A percentile compares a stretch with the other conserved stretches of the same genome.
Evolutionary conservation across 2,329 filamentous ascomycete species (phyloP).

Genomic region (Neurospora crassa): DNA sequence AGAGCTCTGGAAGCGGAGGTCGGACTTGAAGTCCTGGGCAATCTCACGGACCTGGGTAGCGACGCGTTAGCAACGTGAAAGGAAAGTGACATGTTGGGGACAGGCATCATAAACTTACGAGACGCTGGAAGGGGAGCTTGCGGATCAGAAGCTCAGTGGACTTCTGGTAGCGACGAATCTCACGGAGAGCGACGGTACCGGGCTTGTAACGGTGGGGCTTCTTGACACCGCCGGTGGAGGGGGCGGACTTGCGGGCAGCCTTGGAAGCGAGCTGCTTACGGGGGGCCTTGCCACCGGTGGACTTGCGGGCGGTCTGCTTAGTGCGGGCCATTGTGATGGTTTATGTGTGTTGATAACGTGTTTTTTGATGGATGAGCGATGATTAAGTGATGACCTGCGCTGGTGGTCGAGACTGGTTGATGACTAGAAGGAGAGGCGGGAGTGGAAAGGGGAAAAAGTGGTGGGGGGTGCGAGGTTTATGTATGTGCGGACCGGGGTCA

Average conservation of each 20-base stretch:
- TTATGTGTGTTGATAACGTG: conserved; percentile 17
- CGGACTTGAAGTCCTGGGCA: conserved; percentile 89
- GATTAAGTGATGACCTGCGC: conserved; percentile 22
- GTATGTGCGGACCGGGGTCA: conserved; percentile 22
- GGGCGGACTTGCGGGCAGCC: conserved; percentile 96
- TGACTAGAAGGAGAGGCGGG: conserved; percentile 20
- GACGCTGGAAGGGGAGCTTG: conserved; percentile 95
- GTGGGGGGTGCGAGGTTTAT: conserved; percentile 36
- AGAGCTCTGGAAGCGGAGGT: conserved; percentile 95
- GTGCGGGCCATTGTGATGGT: conserved; percentile 50
- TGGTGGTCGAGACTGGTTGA: conserved; percentile 22
- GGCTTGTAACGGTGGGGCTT: conserved; percentile 88
- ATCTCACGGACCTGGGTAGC: conserved; percentile 70
- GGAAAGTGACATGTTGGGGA: conserved; percentile 5
- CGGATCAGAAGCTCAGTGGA: conserved; percentile 91
- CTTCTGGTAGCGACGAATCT: conserved; percentile 98
- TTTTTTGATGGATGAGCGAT: conserved; percentile 15
- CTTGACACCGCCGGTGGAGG: conserved; percentile 95
- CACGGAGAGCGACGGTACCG: conserved; percentile 92
- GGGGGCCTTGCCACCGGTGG: conserved; percentile 68
- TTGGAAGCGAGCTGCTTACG: conserved; percentile 99
- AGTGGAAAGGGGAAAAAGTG: conserved; percentile 28
- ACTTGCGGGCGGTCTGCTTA: conserved; percentile 65
- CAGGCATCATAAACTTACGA: conserved; percentile 43
- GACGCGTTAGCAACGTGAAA: conserved; percentile 15